Evolutionary conservation across 2,329 filamentous ascomycete species (phyloP), one percentile per base, ranked within the genome.

Genomic region (Cordyceps tenuipes): DNA sequence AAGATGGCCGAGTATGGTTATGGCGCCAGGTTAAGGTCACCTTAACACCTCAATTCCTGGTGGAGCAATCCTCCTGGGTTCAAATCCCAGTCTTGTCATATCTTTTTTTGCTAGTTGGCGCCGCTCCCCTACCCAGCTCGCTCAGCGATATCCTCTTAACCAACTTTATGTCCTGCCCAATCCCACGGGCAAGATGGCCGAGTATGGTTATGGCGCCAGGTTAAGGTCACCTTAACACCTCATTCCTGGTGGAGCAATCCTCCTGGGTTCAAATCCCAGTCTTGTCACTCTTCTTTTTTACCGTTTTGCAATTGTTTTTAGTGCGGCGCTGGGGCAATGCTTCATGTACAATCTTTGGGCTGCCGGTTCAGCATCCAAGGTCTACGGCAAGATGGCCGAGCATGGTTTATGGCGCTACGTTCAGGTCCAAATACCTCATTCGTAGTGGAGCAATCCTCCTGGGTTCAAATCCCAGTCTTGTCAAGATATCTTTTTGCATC

Each of bases 181-280:
- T 36, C 34, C 34, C 9, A 36, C 34, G 3, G 68, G 68, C 68
- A 66, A 70, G 69, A 70, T 70, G 69, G 69, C 69, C 69, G 69
- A 70, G 69, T 70, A 61, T 70, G 69, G 69, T 71, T 71, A 71
- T 71, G 69, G 69, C 69, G 69, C 63, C 69, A 71, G 69, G 69
- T 71, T 71, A 71, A 71, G 69, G 69, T 65, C 19, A 67, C 66
- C 68, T 70, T 67, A 67, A 68, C 64, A 66, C 26, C 53, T 59
- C 48, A 53, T 53, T 71, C 69, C 69, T 71, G 69, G 62, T 70
- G 68, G 68, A 70, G 68, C 68, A 69, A 70, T 70, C 68, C 68
- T 70, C 68, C 68, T 70, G 69, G 69, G 69, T 71, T 71, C 69
- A 67, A 72, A 68, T 71, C 68, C 69, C 68, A 68, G 68, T 71